Conservation (phyloP, 345 rosid genomes). For the Psidium friedrichsthalianum region DNA sequence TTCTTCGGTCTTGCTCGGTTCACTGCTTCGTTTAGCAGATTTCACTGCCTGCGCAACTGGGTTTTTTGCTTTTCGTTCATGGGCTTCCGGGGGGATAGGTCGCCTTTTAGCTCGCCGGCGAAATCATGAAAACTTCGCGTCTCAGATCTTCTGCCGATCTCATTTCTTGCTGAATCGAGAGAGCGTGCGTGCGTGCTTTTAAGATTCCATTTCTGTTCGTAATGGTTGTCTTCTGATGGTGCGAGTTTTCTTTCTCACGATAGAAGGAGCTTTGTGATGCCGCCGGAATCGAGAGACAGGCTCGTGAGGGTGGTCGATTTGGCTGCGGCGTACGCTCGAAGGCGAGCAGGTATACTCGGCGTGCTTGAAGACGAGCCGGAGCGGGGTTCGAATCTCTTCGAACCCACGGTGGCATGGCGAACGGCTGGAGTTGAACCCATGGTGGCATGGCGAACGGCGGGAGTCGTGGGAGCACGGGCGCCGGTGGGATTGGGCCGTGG, state of each 20-base stretch:
- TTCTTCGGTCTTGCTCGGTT: background rate
- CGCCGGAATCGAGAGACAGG: constrained; percentile 74
- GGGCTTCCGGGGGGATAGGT: background rate
- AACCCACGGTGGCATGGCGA: constrained; percentile 1
- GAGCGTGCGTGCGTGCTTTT: background rate
- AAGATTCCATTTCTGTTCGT: background rate
- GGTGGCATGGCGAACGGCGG: background rate
- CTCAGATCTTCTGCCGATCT: background rate
- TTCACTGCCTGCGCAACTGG: background rate
- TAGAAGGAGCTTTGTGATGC: constrained; percentile 7
- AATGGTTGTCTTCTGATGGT: background rate
- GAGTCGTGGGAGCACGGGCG: background rate
- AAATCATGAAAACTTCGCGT: background rate
- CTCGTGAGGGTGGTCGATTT: constrained; percentile 41
- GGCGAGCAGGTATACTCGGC: constrained; percentile 23
- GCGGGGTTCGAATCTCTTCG: constrained; percentile 18
- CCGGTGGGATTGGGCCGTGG: constrained; percentile 1
- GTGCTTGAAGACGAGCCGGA: constrained; percentile 22
- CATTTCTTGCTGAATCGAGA: background rate
- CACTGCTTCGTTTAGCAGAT: background rate
- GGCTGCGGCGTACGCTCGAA: constrained; percentile 19
- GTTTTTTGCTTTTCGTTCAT: background rate
- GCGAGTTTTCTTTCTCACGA: background rate
- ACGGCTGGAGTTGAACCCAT: background rate
- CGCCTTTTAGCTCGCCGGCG: background rate